Evolutionary conservation across 1,284 basidiomycete species (phyloP).

Genomic region (Nidula niveotomentosa): DNA sequence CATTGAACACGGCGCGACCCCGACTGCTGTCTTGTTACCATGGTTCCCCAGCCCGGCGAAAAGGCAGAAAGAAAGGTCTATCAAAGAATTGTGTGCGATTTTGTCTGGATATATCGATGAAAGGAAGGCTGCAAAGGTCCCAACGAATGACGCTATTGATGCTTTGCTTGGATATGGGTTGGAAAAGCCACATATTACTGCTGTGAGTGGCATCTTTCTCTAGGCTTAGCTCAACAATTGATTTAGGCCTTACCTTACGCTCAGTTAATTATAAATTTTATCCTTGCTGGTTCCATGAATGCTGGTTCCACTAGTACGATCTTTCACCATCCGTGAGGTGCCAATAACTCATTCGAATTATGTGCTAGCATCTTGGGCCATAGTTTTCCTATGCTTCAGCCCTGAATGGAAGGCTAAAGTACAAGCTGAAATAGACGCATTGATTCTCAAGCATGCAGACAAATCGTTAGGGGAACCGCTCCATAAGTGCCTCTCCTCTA

Average conservation of each 20-base stretch:
- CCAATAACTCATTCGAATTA: constrained; percentile 1
- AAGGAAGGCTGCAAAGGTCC: background rate
- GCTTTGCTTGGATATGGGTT: background rate
- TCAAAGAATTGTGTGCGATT: background rate
- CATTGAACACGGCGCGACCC: constrained; percentile 67
- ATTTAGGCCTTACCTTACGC: background rate
- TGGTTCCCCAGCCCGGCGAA: background rate
- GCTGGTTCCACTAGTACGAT: background rate
- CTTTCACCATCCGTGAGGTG: constrained; percentile 9
- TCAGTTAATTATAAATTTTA: background rate
- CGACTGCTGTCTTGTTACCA: constrained; percentile 28
- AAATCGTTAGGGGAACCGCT: constrained; percentile 11
- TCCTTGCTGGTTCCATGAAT: background rate
- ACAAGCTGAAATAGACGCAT: constrained; percentile 14
- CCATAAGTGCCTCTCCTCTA: constrained; percentile 15
- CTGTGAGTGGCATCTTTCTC: background rate
- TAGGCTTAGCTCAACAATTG: background rate
- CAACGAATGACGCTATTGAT: background rate
- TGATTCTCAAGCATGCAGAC: constrained; percentile 17
- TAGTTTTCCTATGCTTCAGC: constrained; percentile 18
- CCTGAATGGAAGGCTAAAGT: constrained; percentile 21
- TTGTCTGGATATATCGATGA: background rate
- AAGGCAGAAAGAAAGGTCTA: background rate
- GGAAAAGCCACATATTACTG: background rate
- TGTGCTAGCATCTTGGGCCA: constrained; percentile 18